These are phyloP conservation scores for Coffea eugenioides DNA, from an alignment of 257 asterid genomes.

Conservation along the genomic window DNA sequence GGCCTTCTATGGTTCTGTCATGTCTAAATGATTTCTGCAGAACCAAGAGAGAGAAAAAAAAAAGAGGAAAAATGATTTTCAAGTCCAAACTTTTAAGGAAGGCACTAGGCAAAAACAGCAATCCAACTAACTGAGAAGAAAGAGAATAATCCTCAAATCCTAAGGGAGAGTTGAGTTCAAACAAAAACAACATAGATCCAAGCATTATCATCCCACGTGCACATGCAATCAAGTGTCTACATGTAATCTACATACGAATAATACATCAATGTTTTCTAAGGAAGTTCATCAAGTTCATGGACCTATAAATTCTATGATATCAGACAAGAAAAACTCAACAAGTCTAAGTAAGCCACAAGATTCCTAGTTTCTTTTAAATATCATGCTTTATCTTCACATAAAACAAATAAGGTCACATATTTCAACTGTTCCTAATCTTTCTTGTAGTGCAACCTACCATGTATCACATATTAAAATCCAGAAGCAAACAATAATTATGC, in stretches of 20 bases:
- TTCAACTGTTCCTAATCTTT: neutral
- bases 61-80: slow-evolving; percentile 5
- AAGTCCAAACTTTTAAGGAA: neutral
- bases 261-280: neutral
- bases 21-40: slow-evolving; percentile 41
- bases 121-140: neutral
- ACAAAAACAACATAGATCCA: neutral
- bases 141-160: neutral
- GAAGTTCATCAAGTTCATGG: neutral
- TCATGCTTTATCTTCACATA: neutral
- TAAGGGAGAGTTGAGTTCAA: neutral
- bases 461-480: neutral
- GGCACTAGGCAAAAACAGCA: neutral
- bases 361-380: neutral
- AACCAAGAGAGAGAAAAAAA: neutral
- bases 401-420: neutral
- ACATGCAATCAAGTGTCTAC: neutral
- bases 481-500: neutral
- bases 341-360: neutral
- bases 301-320: neutral
- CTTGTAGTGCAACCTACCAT: no score
- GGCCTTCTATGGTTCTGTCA: slow-evolving; percentile 34
- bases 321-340: neutral
- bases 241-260: neutral
- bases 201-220: no score